Base-by-base conservation (phyloP, 2,329 filamentous ascomycete species). In the Botryotinia convoluta region DNA sequence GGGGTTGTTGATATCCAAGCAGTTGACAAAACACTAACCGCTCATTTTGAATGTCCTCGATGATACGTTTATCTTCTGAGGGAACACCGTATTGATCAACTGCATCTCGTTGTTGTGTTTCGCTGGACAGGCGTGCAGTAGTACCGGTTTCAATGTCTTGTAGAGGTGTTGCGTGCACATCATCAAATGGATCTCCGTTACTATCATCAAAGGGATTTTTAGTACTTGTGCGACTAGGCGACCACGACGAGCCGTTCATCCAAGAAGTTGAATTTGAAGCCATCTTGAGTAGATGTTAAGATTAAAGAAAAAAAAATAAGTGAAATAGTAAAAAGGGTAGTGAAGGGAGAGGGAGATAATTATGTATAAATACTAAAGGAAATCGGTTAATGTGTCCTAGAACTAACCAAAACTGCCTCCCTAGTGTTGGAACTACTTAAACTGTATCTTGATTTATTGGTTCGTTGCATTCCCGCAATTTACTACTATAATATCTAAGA, bases 21-120 rank as follows among this genome's bases (percentile, higher is more conserved):
- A 26, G 7, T 7, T 18, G 48, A 2, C 29, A 37, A 4, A 42
- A 18, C 12, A 72, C 74, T 63, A 65, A 74, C 73, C 54, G 72
- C 59, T 75, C 71, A n/a, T 67, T 69, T 44, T 29, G 69, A 39
- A 76, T 76, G 1, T 75, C 73, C 45, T 74, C 54, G 7, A 74
- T n/a, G 22, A 77, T 75, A 26, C 42, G 45, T 8, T 29, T 26
- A 12, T 60, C 51, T n/a, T 60, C 69, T 18, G 74, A 59, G 29
- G 54, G 16, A 12, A 48, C 45, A 7, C 16, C 26, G 8, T 71
- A 76, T 61, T 74, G 69, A 20, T 14, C 29, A 62, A 48, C 72
- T 1, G 62, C 71, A 69, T 75, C 74, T 14, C 61, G 35, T 45
- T 67, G 42, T 48, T 72, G 61, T 4, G 71, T 72, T n/a, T 72